Conservation (phyloP, 352 stramenopile genomes). For the Phytopythium montanum region DNA sequence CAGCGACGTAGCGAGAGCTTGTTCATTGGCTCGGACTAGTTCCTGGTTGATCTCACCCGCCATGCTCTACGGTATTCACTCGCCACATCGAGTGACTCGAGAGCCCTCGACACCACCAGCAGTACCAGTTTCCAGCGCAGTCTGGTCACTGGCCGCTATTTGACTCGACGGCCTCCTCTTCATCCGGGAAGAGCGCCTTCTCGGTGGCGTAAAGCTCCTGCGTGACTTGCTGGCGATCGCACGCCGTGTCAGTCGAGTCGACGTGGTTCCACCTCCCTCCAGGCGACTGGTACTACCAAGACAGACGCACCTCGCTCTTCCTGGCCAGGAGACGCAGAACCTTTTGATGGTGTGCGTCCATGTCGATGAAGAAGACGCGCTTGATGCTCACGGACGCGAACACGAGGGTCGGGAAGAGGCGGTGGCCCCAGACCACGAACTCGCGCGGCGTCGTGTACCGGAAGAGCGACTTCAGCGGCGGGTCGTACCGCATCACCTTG, state of each 20-base stretch:
- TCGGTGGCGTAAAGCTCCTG: constrained; percentile 22
- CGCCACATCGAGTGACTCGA: too few relatives aligned
- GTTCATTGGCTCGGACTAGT: too few relatives aligned
- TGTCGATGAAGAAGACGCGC: constrained; percentile 52
- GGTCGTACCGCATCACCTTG: constrained; percentile 53
- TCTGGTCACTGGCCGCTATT: neutral
- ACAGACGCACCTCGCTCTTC: constrained; percentile 38
- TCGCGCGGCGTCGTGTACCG: constrained; percentile 54
- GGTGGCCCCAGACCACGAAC: constrained; percentile 53
- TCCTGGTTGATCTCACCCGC: too few relatives aligned
- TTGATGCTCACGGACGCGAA: constrained; percentile 42
- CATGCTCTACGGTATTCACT: too few relatives aligned
- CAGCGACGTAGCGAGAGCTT: too few relatives aligned
- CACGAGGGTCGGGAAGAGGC: constrained; percentile 44
- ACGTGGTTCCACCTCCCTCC: neutral
- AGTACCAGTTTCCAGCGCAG: too few relatives aligned
- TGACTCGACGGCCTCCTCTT: constrained; percentile 10
- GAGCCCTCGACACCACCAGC: too few relatives aligned
- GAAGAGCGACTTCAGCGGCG: constrained; percentile 35
- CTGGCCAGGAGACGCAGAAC: constrained; percentile 45
- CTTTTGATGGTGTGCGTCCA: constrained; percentile 50
- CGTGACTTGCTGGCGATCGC: constrained; percentile 19
- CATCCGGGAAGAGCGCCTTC: constrained; percentile 14
- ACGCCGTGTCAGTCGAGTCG: neutral
- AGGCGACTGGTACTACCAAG: neutral